Base-by-base conservation (phyloP, 2,329 filamentous ascomycete genomes). In the Aureobasidium uvarum region DNA sequence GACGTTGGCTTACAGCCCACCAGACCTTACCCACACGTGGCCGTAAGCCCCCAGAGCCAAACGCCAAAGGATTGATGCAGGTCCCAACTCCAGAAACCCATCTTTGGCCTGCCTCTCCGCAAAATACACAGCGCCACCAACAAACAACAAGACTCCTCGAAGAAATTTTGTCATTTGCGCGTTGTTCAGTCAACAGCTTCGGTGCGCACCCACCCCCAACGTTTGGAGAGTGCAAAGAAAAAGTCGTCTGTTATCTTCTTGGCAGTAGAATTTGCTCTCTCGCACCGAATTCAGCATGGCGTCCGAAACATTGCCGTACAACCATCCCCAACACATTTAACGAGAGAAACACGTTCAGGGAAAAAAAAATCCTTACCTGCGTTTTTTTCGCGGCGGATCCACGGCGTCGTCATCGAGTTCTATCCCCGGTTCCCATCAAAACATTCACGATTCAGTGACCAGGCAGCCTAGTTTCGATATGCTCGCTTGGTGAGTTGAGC, bases 271-370 rank as follows among this genome's bases (percentile, higher is more conserved):
- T 63, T 63, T 63, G 60, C 60, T 63, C 60, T 45, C 25, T 54
- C 48, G 16, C 48, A 28, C 60, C 60, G 23, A 39, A 63, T 63
- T n/a, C 7, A 48, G 60, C 20, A 45, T 50, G 46, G 58, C 58
- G 58, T 62, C 60, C 60, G 60, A 54, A 63, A 63, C 60, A 63
- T 54, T 54, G 60, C 60, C 60, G 60, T 48, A 63, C 38, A 48
- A 45, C 60, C 60, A 54, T 43, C 48, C 60, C 60, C 60, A 63
- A 63, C 60, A 63, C 60, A 54, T 31, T 63, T 45, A 14, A 52
- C 23, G 48, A 54, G 25, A 54, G 36, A 7, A 23, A 38, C 45
- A 48, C 60, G 60, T 54, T 63, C 60, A 36, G 7, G 14, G 31
- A 33, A 54, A 25, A 54, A 25, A 25, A 63, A 63, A 52, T 45